A percentile compares a stretch with the other conserved stretches of the same genome.
Conservation (phyloP, 164 flowering plant genomes). For the Liquidambar formosana region DNA sequence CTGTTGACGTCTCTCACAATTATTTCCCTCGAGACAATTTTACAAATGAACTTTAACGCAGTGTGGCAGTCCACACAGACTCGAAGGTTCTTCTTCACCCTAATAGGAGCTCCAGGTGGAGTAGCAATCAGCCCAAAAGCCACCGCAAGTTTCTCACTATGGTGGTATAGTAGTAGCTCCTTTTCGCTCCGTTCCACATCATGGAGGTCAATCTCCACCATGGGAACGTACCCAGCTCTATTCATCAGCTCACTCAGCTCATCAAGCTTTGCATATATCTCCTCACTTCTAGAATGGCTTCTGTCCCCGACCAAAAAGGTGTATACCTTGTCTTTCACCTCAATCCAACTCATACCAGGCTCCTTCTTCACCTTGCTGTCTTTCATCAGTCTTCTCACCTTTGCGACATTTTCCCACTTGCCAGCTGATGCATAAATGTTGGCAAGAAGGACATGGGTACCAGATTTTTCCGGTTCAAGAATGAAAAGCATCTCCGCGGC, state of each 20-base stretch:
- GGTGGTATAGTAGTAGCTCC: conserved; percentile 47
- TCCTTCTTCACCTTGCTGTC: conserved; percentile 60
- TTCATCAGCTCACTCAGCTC: conserved; percentile 41
- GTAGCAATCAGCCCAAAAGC: conserved; percentile 63
- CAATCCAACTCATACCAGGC: conserved; percentile 74
- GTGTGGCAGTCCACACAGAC: conserved; percentile 65
- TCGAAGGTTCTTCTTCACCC: conserved; percentile 64
- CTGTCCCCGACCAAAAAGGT: conserved; percentile 59
- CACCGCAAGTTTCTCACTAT: conserved; percentile 68
- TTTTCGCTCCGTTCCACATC: conserved; percentile 52
- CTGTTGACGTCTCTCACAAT: conserved; percentile 58
- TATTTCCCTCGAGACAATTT: conserved; percentile 54
- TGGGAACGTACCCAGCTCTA: conserved; percentile 64
- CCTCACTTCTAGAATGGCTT: conserved; percentile 49
- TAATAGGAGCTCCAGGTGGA: conserved; percentile 56
- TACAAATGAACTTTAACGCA: conserved; percentile 51
- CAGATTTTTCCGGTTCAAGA: conserved; percentile 60
- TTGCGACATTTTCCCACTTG: conserved; percentile 55
- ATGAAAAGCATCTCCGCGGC: conserved; percentile 59
- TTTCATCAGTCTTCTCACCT: conserved; percentile 52
- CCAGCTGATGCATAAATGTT: conserved; percentile 69
- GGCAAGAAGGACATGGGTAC: conserved; percentile 63
- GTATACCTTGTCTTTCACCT: conserved; percentile 55
- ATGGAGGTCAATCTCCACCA: conserved; percentile 57
- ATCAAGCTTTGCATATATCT: conserved; percentile 59